Evolutionary conservation across 306 rosid species (phyloP).

Genomic region (Malus domestica): DNA sequence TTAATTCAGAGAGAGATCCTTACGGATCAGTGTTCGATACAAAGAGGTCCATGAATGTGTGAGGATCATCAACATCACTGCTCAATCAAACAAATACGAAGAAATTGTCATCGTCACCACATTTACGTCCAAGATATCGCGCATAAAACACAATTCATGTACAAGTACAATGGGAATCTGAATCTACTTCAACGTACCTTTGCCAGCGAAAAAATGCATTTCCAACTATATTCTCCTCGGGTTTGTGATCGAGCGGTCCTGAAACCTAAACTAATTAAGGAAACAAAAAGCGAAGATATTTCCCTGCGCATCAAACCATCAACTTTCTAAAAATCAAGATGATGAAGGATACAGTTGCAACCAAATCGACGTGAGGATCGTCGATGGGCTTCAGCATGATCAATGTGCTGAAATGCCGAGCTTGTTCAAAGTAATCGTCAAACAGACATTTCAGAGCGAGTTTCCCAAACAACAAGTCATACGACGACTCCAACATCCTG

Average conservation of each 20-base stretch:
- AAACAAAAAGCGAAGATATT: conserved; percentile 11
- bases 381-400: conserved; percentile 95
- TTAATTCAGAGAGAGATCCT: conserved; percentile 31
- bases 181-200: conserved; percentile 40
- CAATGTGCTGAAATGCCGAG: conserved; percentile 56
- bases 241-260: conserved; percentile 80
- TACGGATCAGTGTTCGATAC: conserved; percentile 79
- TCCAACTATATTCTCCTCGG: conserved; percentile 50
- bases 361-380: conserved; percentile 89
- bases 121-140: neutral
- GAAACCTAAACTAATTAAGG: conserved; percentile 57
- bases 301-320: conserved; percentile 1
- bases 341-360: conserved; percentile 66
- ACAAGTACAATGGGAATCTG: neutral
- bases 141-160: neutral
- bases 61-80: conserved; percentile 87
- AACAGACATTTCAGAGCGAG: conserved; percentile 78
- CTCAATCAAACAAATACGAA: conserved; percentile 1
- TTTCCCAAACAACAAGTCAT: conserved; percentile 74
- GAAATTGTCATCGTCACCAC: neutral
- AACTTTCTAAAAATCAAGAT: neutral
- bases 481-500: conserved; percentile 90
- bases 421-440: conserved; percentile 69
- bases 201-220: conserved; percentile 94
- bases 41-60: conserved; percentile 77